Conservation (phyloP, 2,329 filamentous ascomycete genomes). For the Cladosporium halotolerans region DNA sequence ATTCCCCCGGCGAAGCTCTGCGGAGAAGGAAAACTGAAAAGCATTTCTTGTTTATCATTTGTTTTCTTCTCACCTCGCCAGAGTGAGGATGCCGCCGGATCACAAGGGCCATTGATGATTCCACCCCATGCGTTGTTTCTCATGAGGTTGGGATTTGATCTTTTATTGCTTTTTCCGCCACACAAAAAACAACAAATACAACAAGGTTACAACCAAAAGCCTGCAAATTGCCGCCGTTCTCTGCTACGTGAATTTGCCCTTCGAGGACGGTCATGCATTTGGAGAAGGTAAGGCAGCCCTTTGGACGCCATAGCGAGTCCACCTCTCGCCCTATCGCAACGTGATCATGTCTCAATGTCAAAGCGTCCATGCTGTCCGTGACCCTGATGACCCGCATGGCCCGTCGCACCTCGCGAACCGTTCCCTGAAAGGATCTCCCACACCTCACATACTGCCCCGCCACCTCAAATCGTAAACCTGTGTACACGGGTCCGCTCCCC, state of each 20-base stretch:
- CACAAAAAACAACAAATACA: background rate
- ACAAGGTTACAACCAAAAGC: constrained; percentile 5
- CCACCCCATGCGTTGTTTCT: constrained; percentile 7
- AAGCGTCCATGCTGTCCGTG: too few relatives aligned
- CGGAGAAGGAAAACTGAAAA: background rate
- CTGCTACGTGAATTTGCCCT: background rate
- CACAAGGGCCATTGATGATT: constrained; percentile 10
- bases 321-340: too few relatives aligned
- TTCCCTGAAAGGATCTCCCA: too few relatives aligned
- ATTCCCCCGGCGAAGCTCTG: constrained; percentile 4
- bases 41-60: background rate
- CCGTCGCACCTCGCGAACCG: too few relatives aligned
- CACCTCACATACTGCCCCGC: too few relatives aligned
- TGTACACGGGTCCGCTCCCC: too few relatives aligned
- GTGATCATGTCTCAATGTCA: too few relatives aligned
- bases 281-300: background rate
- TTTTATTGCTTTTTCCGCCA: constrained; percentile 4
- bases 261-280: background rate
- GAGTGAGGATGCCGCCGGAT: constrained; percentile 7
- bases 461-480: too few relatives aligned
- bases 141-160: constrained; percentile 5
- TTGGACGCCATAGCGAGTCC: background rate
- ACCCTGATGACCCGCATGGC: too few relatives aligned
- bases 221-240: constrained; percentile 7
- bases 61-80: background rate